Percentiles rank a stretch among this genome's conserved stretches.
Evolutionary conservation across 179 eudicot species (phyloP).

Genomic region (Spergularia azorica): DNA sequence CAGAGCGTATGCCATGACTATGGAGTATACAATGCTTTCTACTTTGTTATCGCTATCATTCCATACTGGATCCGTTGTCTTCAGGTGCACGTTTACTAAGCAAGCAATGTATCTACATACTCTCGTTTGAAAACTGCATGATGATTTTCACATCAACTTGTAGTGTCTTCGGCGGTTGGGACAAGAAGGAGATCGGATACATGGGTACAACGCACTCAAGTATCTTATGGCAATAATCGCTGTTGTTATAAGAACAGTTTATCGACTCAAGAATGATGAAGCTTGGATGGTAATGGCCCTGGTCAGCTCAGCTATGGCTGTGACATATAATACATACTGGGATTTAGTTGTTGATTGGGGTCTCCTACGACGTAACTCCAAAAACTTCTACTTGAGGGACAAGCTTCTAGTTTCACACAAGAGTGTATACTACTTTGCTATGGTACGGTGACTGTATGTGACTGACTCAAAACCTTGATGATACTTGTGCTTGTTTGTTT

Average conservation of each 20-base stretch:
- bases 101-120: background rate
- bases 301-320: conserved; percentile 53
- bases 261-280: conserved; percentile 40
- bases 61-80: conserved; percentile 47
- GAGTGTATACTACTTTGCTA: conserved; percentile 57
- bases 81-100: conserved; percentile 32
- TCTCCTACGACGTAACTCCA: conserved; percentile 53
- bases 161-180: conserved; percentile 66
- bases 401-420: conserved; percentile 49
- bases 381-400: conserved; percentile 50
- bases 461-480: conserved; percentile 1
- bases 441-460: conserved; percentile 33
- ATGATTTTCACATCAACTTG: conserved; percentile 16
- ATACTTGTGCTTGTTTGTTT: background rate
- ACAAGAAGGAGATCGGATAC: conserved; percentile 51
- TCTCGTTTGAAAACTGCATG: background rate
- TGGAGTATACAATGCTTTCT: conserved; percentile 42
- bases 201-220: conserved; percentile 58
- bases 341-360: conserved; percentile 72
- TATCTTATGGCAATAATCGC: conserved; percentile 67
- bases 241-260: conserved; percentile 53
- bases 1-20: conserved; percentile 43
- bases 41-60: conserved; percentile 33
- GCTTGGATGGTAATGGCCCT: conserved; percentile 57
- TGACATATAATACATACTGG: conserved; percentile 59